These are phyloP conservation scores for Solanum hybrid DNA, from an alignment of 305 asterid genomes.

Conservation along the genomic window DNA sequence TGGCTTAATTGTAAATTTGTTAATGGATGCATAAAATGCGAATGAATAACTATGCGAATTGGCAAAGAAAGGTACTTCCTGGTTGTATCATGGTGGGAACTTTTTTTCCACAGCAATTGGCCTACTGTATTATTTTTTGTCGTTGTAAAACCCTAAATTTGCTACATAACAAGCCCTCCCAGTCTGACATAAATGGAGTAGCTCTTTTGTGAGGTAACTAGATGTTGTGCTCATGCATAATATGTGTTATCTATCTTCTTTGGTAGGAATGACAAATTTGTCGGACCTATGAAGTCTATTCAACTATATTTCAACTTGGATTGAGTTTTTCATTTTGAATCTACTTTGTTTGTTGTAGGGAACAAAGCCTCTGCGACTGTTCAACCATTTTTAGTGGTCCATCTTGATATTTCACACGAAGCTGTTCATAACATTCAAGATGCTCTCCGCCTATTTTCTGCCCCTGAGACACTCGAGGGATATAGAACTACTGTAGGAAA, in stretches of 20 bases:
- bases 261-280: background rate
- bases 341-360: constrained; percentile 37
- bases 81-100: background rate
- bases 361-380: constrained; percentile 70
- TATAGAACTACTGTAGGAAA: constrained; percentile 64
- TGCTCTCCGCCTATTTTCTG: constrained; percentile 63
- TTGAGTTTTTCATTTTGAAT: constrained; percentile 5
- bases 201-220: background rate
- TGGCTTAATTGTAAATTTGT: background rate
- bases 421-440: constrained; percentile 64
- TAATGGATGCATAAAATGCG: background rate
- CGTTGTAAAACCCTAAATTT: background rate
- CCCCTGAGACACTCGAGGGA: constrained; percentile 76
- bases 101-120: background rate
- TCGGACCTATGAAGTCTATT: background rate
- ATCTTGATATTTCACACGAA: constrained; percentile 75
- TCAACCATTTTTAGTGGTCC: constrained; percentile 79
- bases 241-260: background rate
- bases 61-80: background rate
- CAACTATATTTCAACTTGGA: background rate
- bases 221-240: background rate
- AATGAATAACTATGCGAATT: background rate
- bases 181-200: background rate
- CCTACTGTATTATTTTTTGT: background rate
- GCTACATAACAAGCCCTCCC: background rate